Conservation (phyloP, 257 asterid genomes). For the Capsicum baccatum region DNA sequence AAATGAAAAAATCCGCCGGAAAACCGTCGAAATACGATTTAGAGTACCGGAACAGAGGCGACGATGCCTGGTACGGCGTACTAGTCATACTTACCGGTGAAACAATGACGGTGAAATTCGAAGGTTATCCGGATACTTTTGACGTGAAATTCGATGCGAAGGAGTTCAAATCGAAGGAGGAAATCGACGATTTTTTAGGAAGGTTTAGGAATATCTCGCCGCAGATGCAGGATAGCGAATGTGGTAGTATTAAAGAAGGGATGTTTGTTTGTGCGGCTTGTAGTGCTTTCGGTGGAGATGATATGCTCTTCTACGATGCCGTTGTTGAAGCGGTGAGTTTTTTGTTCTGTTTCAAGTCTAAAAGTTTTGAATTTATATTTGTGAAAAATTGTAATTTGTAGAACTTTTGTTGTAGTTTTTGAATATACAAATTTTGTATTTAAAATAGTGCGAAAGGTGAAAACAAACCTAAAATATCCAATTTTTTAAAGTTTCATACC, state of each 20-base stretch:
- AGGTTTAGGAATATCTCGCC: slow-evolving; percentile 53
- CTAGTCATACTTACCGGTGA: slow-evolving; percentile 28
- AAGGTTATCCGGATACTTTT: slow-evolving; percentile 26
- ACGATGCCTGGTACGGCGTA: slow-evolving; percentile 65
- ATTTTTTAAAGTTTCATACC: too few species aligned
- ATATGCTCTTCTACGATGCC: slow-evolving; percentile 64
- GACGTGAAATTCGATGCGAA: slow-evolving; percentile 33
- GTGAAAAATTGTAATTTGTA: too few species aligned
- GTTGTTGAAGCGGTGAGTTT: slow-evolving; percentile 54
- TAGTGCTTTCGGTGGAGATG: slow-evolving; percentile 36
- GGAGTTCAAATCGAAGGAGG: slow-evolving; percentile 38
- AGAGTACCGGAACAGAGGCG: slow-evolving; percentile 51
- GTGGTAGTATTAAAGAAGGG: slow-evolving; percentile 40
- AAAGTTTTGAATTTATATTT: too few species aligned
- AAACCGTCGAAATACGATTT: slow-evolving; percentile 14
- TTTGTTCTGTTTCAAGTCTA: too few species aligned
- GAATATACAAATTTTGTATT: too few species aligned
- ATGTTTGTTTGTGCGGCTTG: slow-evolving; percentile 57
- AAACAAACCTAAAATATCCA: too few species aligned
- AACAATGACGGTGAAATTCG: slow-evolving; percentile 40
- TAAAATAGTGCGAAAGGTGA: too few species aligned
- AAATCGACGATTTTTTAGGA: slow-evolving; percentile 39
- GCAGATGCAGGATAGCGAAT: slow-evolving; percentile 51
- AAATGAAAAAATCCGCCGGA: not conserved
- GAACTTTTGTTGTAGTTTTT: too few species aligned